Conservation (phyloP, 257 asterid genomes). For the Solanum habrochaites region DNA sequence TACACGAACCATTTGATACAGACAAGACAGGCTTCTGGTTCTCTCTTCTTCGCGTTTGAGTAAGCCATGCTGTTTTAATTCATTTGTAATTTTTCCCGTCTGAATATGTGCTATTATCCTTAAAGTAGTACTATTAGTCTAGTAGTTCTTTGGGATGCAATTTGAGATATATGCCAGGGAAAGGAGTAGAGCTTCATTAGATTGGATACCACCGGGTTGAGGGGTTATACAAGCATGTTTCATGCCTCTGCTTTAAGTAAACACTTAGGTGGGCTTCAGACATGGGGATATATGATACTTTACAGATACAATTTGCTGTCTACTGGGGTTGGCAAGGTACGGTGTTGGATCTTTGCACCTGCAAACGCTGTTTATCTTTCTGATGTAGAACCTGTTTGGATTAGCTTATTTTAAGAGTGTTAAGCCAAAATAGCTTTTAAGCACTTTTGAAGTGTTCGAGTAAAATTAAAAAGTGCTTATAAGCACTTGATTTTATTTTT, state of each 20-base stretch:
- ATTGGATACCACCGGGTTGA: background rate
- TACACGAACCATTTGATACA: slow-evolving; percentile 51
- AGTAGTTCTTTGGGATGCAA: background rate
- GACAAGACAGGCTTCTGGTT: slow-evolving; percentile 74
- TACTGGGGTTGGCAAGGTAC: background rate
- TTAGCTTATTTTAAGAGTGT: background rate
- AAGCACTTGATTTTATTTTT: background rate
- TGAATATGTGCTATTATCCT: background rate
- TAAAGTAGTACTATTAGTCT: background rate
- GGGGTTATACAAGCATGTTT: background rate
- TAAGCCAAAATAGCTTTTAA: background rate
- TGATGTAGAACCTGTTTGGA: background rate
- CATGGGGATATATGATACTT: background rate
- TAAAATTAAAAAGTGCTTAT: background rate
- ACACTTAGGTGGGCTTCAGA: background rate
- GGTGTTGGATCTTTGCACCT: background rate
- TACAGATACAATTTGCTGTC: background rate
- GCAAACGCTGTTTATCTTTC: background rate
- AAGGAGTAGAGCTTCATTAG: background rate
- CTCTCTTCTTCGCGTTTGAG: slow-evolving; percentile 93
- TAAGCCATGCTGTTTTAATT: slow-evolving; percentile 21
- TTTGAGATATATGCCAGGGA: background rate
- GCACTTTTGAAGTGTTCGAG: background rate
- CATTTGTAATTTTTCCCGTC: background rate
- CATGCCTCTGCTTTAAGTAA: background rate